These are phyloP conservation scores for Pseudohyphozyma bogoriensis DNA, from an alignment of 768 basidiomycete species.

Conservation along the genomic window DNA sequence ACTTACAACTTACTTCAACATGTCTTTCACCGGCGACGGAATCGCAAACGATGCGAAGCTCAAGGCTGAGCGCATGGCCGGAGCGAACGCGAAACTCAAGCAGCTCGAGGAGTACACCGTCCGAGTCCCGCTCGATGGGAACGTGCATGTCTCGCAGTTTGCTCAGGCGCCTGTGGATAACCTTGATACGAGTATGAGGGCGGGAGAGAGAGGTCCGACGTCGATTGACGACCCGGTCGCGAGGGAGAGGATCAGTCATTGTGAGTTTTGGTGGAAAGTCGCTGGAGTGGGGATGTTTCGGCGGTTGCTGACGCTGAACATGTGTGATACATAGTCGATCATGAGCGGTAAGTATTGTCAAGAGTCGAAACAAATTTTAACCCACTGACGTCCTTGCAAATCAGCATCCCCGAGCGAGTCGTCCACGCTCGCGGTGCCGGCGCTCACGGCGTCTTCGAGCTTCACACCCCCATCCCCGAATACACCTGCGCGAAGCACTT, in stretches of 20 bases:
- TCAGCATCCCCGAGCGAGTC: conserved; percentile 69
- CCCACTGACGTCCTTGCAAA: conserved; percentile 69
- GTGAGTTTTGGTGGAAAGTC: background rate
- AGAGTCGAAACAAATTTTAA: conserved; percentile 58
- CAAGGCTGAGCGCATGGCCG: no score
- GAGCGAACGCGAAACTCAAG: conserved; percentile 16
- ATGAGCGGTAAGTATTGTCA: conserved; percentile 32
- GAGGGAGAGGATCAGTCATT: conserved; percentile 36
- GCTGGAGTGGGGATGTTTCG: no score
- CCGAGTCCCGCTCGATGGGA: conserved; percentile 10
- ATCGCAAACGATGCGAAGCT: background rate
- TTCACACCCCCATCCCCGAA: conserved; percentile 59
- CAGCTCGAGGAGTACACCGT: conserved; percentile 21
- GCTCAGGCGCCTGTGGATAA: conserved; percentile 20
- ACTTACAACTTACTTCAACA: no score
- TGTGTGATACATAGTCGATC: conserved; percentile 3
- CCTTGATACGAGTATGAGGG: conserved; percentile 39
- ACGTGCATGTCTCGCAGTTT: conserved; percentile 3
- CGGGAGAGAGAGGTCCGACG: conserved; percentile 51
- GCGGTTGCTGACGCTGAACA: background rate
- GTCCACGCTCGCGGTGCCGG: conserved; percentile 42
- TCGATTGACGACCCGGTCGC: conserved; percentile 51
- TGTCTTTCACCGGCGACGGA: background rate
- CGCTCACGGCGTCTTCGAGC: conserved; percentile 75
- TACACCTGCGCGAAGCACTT: conserved; percentile 52